A percentile compares a stretch with the other conserved stretches of the same genome.
Conservation (phyloP, 2,329 filamentous ascomycete genomes). For the Didymella glomerata region DNA sequence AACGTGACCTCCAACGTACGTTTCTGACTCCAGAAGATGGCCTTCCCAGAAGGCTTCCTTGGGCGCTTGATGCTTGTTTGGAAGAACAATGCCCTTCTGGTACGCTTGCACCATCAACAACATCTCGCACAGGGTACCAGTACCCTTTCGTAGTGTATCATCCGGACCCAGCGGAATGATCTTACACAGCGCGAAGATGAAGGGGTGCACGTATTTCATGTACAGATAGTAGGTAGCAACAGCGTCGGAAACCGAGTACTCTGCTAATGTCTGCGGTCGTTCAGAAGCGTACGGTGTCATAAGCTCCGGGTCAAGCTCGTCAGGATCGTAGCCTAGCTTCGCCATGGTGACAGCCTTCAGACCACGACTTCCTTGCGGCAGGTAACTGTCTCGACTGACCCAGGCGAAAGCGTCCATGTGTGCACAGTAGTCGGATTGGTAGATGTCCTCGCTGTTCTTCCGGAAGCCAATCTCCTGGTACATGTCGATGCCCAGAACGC, state of each 20-base stretch:
- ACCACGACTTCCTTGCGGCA: slow-evolving; percentile 95
- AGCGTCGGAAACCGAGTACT: slow-evolving; percentile 98
- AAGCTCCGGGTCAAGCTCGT: slow-evolving; percentile 94
- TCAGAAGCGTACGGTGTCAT: slow-evolving; percentile 93
- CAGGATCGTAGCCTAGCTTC: slow-evolving; percentile 97
- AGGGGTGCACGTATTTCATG: slow-evolving; percentile 99
- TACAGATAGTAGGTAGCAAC: slow-evolving; percentile 99
- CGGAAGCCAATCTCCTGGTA: slow-evolving; percentile 97
- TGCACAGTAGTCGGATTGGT: slow-evolving; percentile 93
- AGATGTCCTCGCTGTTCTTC: slow-evolving; percentile 95
- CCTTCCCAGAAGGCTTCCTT: slow-evolving; percentile 97
- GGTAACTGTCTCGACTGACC: slow-evolving; percentile 98
- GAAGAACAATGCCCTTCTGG: slow-evolving; percentile 86
- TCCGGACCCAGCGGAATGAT: slow-evolving; percentile 94
- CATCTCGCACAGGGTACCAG: slow-evolving; percentile 99
- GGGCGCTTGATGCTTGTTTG: slow-evolving; percentile 93
- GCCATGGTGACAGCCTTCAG: slow-evolving; percentile 97
- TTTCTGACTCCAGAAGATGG: slow-evolving; percentile 94
- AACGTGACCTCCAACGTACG: slow-evolving; percentile 97
- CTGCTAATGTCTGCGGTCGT: slow-evolving; percentile 89
- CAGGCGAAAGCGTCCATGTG: slow-evolving; percentile 99
- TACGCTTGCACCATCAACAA: slow-evolving; percentile 98
- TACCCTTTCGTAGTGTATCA: slow-evolving; percentile 92
- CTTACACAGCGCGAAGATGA: slow-evolving; percentile 98
- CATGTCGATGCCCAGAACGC: slow-evolving; percentile 97